These are phyloP conservation scores for Diatrype stigma DNA, from an alignment of 2,329 filamentous ascomycete genomes.

Conservation along the genomic window DNA sequence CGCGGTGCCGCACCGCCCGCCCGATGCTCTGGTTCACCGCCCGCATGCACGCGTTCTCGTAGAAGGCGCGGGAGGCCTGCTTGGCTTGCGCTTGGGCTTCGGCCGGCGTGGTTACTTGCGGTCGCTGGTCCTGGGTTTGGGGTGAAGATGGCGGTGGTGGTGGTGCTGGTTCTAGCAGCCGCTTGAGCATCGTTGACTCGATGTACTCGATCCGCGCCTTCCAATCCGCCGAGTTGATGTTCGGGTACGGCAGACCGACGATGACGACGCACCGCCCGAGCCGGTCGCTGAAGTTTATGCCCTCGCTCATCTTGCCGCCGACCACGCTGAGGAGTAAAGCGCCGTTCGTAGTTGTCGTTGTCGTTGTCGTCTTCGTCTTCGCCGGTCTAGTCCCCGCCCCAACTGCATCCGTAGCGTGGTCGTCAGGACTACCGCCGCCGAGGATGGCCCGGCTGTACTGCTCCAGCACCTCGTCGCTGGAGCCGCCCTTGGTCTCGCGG, in stretches of 20 bases:
- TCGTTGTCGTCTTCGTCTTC: background rate
- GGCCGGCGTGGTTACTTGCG: constrained; percentile 5
- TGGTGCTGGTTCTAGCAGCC: constrained; percentile 26
- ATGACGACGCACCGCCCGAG: constrained; percentile 87
- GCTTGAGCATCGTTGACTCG: constrained; percentile 52
- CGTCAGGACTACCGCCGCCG: constrained; percentile 30
- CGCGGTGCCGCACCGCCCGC: constrained; percentile 79
- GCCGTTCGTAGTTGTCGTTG: constrained; percentile 42
- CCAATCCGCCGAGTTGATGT: constrained; percentile 86
- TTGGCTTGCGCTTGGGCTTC: constrained; percentile 33
- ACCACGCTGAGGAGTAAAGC: constrained; percentile 86
- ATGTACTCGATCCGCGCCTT: constrained; percentile 87
- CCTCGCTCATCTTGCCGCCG: constrained; percentile 91
- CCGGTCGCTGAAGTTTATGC: constrained; percentile 94
- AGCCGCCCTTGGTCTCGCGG: constrained; percentile 48
- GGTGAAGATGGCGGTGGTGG: constrained; percentile 2
- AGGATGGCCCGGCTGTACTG: constrained; percentile 69
- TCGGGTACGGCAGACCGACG: constrained; percentile 91
- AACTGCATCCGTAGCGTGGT: background rate
- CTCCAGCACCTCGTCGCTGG: constrained; percentile 66
- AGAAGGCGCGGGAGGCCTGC: constrained; percentile 69
- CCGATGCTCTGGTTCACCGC: constrained; percentile 97
- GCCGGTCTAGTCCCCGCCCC: too few relatives aligned
- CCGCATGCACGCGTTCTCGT: constrained; percentile 94
- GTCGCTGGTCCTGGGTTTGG: constrained; percentile 19